Evolutionary conservation across 2,329 filamentous ascomycete genomes (phyloP), one percentile per base, ranked within the genome.

Genomic region (Teratosphaeria gauchensis): DNA sequence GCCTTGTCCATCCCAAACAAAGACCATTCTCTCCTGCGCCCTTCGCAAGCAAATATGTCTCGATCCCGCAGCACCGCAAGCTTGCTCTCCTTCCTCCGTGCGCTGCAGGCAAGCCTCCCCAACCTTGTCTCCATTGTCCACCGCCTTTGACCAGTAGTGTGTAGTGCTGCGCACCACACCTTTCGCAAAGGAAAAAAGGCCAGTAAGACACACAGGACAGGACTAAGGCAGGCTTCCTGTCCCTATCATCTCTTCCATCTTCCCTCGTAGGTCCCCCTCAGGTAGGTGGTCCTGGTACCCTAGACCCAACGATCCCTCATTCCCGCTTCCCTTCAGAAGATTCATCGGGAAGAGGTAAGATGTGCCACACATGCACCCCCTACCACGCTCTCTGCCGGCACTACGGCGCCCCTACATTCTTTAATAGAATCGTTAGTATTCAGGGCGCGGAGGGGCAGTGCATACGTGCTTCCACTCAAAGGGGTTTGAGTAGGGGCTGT

Each of bases 301-400:
- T n/a, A n/a, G n/a, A n/a, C 38, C 31, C 12, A 28, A 28, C 2
- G 2, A 32, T 16, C 21, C 21, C 32, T 19, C 14, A 28, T 48
- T 9, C n/a, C 11, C 19, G 28, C 33, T 31, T 35, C 12, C 35
- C 4, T 14, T 42, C 11, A 9, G 4, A 12, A 12, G 12, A 16
- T 16, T 5, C 11, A 42, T n/a, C n/a, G 24, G 19, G 14, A 35
- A 46, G 5, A 30, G 4, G 35, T 6, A 53, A 32, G 9, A 63
- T 64, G 62, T 61, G 60, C 56, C 56, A 53, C 52, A 56, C 53
- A 42, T 56, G 33, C 38, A 59, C 59, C 19, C 56, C 59, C 32
- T 58, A 60, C 55, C 56, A 63, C 42, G 5, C 53, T 42, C 21
- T 24, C 55, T 65, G 63, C 59, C 32, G 46, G 14, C 57, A 58